These are phyloP conservation scores for Acanthamoeba divionensis DNA, from an alignment of 208 protist genomes.

Conservation along the genomic window DNA sequence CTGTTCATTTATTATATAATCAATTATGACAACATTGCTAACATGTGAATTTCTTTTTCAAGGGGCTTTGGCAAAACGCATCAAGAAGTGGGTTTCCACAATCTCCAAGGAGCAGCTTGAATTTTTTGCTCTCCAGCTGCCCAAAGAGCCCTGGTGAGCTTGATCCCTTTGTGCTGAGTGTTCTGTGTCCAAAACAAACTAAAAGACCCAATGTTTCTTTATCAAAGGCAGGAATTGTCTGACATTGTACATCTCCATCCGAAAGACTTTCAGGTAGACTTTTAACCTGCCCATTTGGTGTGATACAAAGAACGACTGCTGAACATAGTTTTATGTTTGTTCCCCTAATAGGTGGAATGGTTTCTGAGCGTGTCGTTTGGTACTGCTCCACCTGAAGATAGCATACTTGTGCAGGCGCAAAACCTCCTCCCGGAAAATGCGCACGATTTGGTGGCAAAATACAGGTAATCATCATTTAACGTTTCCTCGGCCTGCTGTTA, in stretches of 20 bases:
- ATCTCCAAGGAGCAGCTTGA: constrained; percentile 6
- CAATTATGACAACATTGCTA: too few species aligned
- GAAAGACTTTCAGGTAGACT: constrained; percentile 43
- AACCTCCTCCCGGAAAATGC: constrained; percentile 2
- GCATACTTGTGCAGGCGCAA: constrained; percentile 13
- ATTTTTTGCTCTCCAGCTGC: constrained; percentile 25
- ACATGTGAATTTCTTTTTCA: too few species aligned
- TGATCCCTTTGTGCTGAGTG: neutral
- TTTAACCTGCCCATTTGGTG: too few species aligned
- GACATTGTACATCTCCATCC: constrained; percentile 24
- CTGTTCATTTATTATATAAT: too few species aligned
- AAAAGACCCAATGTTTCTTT: too few species aligned
- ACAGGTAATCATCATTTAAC: too few species aligned
- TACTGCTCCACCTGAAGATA: neutral
- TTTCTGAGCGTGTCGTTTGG: constrained; percentile 17
- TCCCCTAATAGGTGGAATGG: too few species aligned
- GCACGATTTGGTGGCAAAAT: constrained; percentile 6
- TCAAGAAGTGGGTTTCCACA: neutral
- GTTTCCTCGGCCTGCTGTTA: too few species aligned
- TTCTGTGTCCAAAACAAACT: too few species aligned
- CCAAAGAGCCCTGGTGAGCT: constrained; percentile 29
- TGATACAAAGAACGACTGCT: too few species aligned
- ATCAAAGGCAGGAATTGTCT: constrained; percentile 5
- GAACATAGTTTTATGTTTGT: too few species aligned
- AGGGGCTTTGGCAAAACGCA: constrained; percentile 16